Percentiles rank a stretch among this genome's conserved stretches.
Conservation (phyloP, 441 rosid genomes). For the Flueggea neowawraea region DNA sequence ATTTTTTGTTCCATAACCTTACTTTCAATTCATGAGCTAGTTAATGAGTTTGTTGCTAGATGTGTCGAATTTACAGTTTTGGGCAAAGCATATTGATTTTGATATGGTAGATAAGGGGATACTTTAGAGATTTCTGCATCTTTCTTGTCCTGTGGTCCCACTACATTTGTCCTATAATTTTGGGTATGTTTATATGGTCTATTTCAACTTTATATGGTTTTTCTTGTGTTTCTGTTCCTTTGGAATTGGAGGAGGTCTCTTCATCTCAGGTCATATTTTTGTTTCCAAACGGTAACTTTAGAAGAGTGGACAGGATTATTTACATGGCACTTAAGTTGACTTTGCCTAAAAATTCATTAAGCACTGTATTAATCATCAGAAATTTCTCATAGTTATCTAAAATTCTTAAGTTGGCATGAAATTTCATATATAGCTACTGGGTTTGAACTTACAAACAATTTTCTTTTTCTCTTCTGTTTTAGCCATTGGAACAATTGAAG, state of each 20-base stretch:
- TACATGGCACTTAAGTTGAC: too few relatives aligned
- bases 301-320: too few relatives aligned
- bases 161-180: conserved; percentile 21
- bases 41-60: conserved; percentile 3
- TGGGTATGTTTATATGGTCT: conserved; percentile 23
- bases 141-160: conserved; percentile 24
- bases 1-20: conserved; percentile 18
- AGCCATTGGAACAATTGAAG: conserved; percentile 74
- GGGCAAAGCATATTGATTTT: conserved; percentile 5
- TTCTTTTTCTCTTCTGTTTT: conserved; percentile 31
- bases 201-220: conserved; percentile 8
- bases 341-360: too few relatives aligned
- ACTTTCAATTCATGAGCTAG: conserved; percentile 2
- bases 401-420: too few relatives aligned
- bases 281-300: too few relatives aligned
- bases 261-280: not conserved
- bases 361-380: too few relatives aligned
- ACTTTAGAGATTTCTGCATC: not conserved
- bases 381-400: too few relatives aligned
- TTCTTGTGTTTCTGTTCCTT: too few relatives aligned
- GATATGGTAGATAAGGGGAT: conserved; percentile 4
- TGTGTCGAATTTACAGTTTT: conserved; percentile 9
- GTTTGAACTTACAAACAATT: not conserved
- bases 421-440: too few relatives aligned
- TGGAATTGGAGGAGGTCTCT: not conserved